Base-by-base conservation (phyloP, 2,329 filamentous ascomycete species). In the Apiospora rasikravindrae region DNA sequence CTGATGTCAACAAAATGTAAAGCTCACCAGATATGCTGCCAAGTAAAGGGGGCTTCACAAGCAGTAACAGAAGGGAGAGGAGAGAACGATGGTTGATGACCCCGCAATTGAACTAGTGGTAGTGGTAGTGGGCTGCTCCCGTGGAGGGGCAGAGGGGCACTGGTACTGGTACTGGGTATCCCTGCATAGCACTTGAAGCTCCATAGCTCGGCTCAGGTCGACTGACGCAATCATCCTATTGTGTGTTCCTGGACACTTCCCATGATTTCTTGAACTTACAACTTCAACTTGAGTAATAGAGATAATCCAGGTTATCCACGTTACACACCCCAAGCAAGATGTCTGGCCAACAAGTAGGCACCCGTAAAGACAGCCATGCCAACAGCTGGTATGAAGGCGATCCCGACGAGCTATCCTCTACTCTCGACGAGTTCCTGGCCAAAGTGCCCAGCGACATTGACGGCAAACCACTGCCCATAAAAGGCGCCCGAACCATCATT, bases 301-400 rank as follows among this genome's bases (percentile, higher is more conserved):
- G 33, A 64, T 2, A 37, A 40, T 37, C 33, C 33, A 37, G 8
- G 33, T 64, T 40, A 3, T 7, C 19, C 8, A 13, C 19, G 4
- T 11, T 40, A 11, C 57, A 7, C 33, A 40, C 57, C 57, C 22
- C 33, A 10, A 64, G 7, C 6, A 33, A 33, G 16, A 64, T 64
- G 57, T 64, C 57, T 24, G 33, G 33, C 33, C 57, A 64, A 47
- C 11, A 72, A 49, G 77, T 74, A 69, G 81, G 80, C 57, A 82
- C 77, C 3, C 83, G 87, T 70, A 82, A 84, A 64, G 92, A 94
- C 26, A 90, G 87, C 71, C 96, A 98, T 81, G 95, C 96, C 29
- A 93, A 94, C 51, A 92, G 91, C 24, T 99, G 96, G 96, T 99
- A 99, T 81, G 87, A 91, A 8, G 87, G 87, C 68, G 86, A 90